phyloP scores from a whole-genome alignment of 176 grass and related monocot genomes.

The bread wheat (Triticum aestivum) region IWGSC_CS_RefSeq_v2.1 NC_057798.1:633809883-633810382 shows the following conservation, averaged over 20 bases:
- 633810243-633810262: not conserved
- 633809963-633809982: not conserved
- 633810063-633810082: not conserved
- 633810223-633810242: not conserved
- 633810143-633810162: not conserved
- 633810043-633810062: not conserved
- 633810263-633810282: not conserved
- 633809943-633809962: not conserved
- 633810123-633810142: conserved; percentile 1
- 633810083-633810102: not conserved
- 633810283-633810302: not conserved
- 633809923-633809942: not conserved
- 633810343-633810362: conserved; percentile 58
- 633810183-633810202: conserved; percentile 1
- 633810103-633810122: not conserved
- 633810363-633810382: conserved; percentile 80
- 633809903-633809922: not conserved
- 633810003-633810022: not conserved
- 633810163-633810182: not conserved
- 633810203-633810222: not conserved
- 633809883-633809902: not conserved
- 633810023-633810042: not conserved
- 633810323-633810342: conserved; percentile 51
- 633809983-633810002: not conserved
- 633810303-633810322: conserved; percentile 52